Evolutionary conservation across 441 rosid genomes (phyloP).

Genomic region (Macaranga tanarius): DNA sequence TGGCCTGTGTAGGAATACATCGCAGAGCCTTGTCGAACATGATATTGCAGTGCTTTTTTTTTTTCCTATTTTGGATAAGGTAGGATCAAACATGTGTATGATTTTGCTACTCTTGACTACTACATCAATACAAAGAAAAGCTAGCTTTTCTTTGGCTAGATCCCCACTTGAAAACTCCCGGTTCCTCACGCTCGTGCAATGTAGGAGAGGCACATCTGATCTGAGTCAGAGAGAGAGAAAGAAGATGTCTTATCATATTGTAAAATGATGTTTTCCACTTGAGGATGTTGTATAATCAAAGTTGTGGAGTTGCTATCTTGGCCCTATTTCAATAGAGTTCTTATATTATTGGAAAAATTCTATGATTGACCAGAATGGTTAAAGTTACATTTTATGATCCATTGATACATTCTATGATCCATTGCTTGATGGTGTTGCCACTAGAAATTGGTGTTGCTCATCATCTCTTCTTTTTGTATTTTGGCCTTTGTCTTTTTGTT

Average conservation of each 20-base stretch:
- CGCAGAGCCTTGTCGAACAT: background rate
- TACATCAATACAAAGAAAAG: background rate
- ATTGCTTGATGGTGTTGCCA: slow-evolving; percentile 8
- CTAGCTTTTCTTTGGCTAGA: background rate
- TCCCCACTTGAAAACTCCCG: background rate
- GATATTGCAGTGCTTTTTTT: background rate
- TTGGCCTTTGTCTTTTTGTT: background rate
- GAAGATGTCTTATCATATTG: background rate
- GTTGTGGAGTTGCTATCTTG: slow-evolving; percentile 8
- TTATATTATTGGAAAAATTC: background rate
- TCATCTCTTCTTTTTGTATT: background rate
- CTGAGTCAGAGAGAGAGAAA: background rate
- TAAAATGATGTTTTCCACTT: slow-evolving; percentile 8
- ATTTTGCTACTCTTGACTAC: background rate
- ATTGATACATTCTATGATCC: background rate
- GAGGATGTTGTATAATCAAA: background rate
- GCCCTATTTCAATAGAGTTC: background rate
- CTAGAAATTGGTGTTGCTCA: background rate
- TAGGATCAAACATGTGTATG: background rate
- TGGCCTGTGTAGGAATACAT: background rate
- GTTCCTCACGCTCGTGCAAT: background rate
- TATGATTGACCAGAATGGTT: slow-evolving; percentile 7
- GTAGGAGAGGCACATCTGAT: background rate
- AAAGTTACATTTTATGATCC: background rate
- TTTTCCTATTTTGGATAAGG: background rate